Conservation (phyloP, 2,329 filamentous ascomycete genomes). For the Microdochium nivale region DNA sequence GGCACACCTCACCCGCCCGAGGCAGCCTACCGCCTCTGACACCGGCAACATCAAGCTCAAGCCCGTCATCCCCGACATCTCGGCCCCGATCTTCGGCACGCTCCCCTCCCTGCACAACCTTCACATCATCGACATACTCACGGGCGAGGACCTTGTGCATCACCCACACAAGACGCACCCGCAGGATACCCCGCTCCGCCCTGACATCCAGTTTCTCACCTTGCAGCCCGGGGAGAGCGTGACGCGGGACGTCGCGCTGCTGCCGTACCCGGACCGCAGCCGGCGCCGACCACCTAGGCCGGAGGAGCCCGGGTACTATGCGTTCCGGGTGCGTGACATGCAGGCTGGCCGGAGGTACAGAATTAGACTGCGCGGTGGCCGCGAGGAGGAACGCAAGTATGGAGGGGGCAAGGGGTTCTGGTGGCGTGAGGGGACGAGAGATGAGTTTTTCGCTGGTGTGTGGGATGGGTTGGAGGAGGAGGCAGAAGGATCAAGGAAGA, state of each 20-base stretch:
- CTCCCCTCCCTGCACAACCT: background rate
- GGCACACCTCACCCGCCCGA: background rate
- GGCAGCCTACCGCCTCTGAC: background rate
- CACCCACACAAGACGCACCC: background rate
- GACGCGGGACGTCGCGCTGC: background rate
- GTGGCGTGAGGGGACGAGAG: background rate
- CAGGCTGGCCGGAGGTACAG: no score
- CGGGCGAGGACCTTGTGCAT: background rate
- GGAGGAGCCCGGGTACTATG: background rate
- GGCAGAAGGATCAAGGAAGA: background rate
- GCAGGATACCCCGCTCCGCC: background rate
- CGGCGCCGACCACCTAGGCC: background rate
- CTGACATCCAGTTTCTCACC: background rate
- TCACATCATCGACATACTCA: background rate
- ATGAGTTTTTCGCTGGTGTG: background rate
- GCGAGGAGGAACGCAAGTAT: background rate
- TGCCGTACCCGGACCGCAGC: background rate
- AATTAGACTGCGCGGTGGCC: background rate
- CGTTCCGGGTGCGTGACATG: background rate
- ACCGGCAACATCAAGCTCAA: background rate
- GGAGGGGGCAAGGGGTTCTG: background rate
- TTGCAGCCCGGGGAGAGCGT: background rate
- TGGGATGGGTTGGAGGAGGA: background rate
- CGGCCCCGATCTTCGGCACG: background rate
- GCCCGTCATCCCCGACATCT: background rate